These are phyloP conservation scores for Bacterosira constricta DNA, from an alignment of 108 stramenopile species.

Conservation along the genomic window DNA sequence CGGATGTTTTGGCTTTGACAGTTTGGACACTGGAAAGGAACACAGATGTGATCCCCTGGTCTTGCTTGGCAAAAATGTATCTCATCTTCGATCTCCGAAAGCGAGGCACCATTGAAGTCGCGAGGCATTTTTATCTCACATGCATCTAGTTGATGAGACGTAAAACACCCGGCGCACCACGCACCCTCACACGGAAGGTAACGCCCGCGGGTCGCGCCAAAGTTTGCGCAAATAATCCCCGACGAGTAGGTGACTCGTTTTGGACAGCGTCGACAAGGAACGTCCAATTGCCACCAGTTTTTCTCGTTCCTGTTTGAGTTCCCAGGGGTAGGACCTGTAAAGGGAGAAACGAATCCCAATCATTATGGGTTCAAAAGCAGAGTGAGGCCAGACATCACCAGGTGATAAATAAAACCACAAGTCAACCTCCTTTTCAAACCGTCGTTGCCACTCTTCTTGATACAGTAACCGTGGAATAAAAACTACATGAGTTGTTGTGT, in stretches of 20 bases:
- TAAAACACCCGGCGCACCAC: conserved; percentile 8
- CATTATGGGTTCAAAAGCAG: not conserved
- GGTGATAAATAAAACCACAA: conserved; percentile 10
- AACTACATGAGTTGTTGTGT: not conserved
- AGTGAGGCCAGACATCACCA: conserved; percentile 12
- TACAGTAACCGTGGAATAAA: conserved; percentile 5
- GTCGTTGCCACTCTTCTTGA: too few species aligned
- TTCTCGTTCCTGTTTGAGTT: not conserved
- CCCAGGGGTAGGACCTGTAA: conserved; percentile 3
- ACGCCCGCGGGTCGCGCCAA: conserved; percentile 17
- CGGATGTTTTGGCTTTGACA: conserved; percentile 25
- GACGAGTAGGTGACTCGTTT: conserved; percentile 19
- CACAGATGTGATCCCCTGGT: conserved; percentile 13
- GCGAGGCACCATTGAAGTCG: not conserved
- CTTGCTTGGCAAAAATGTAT: not conserved
- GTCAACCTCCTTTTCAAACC: conserved; percentile 17
- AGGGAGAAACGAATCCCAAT: conserved; percentile 1
- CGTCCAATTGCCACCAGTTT: conserved; percentile 27
- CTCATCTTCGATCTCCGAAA: not conserved
- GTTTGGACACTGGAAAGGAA: conserved; percentile 22
- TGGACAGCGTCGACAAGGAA: conserved; percentile 25
- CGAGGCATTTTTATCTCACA: not conserved
- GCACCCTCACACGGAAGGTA: conserved; percentile 4
- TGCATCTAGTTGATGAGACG: not conserved
- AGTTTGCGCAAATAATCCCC: conserved; percentile 24